Conservation (phyloP, 2,329 filamentous ascomycete genomes). For the Epicoccum sorghinum region DNA sequence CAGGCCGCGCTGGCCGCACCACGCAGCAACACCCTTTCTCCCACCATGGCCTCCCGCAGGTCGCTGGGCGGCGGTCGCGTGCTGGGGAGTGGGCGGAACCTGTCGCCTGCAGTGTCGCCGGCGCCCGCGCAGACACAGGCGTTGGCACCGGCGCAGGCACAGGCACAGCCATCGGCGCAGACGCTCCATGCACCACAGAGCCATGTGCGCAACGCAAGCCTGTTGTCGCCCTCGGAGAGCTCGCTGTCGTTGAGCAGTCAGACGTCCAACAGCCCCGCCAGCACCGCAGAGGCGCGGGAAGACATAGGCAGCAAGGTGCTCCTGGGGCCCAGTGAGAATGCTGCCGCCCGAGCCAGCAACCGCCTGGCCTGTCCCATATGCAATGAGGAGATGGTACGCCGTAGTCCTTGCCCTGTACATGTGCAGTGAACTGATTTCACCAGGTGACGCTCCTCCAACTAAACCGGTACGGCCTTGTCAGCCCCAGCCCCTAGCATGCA, state of each 20-base stretch:
- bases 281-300: slow-evolving; percentile 69
- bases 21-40: neutral
- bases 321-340: slow-evolving; percentile 62
- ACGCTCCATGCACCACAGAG: slow-evolving; percentile 36
- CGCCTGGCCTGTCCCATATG: slow-evolving; percentile 95
- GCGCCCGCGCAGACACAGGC: neutral
- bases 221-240: slow-evolving; percentile 71
- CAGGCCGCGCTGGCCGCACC: slow-evolving; percentile 15
- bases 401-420: slow-evolving; percentile 19
- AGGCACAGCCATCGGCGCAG: slow-evolving; percentile 24
- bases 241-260: slow-evolving; percentile 79
- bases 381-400: slow-evolving; percentile 88
- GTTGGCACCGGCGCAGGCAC: slow-evolving; percentile 25
- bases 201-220: slow-evolving; percentile 50
- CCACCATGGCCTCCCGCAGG: slow-evolving; percentile 59
- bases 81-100: slow-evolving; percentile 82
- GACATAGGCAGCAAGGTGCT: slow-evolving; percentile 84
- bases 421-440: slow-evolving; percentile 33
- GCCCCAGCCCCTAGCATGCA: too few species aligned
- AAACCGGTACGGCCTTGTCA: slow-evolving; percentile 58
- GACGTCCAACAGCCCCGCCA: slow-evolving; percentile 72
- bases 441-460: slow-evolving; percentile 91
- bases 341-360: slow-evolving; percentile 63
- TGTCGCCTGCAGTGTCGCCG: slow-evolving; percentile 66
- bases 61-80: slow-evolving; percentile 87